These are phyloP conservation scores for Coffea canephora DNA, from an alignment of 257 asterid species.

Conservation along the genomic window DNA sequence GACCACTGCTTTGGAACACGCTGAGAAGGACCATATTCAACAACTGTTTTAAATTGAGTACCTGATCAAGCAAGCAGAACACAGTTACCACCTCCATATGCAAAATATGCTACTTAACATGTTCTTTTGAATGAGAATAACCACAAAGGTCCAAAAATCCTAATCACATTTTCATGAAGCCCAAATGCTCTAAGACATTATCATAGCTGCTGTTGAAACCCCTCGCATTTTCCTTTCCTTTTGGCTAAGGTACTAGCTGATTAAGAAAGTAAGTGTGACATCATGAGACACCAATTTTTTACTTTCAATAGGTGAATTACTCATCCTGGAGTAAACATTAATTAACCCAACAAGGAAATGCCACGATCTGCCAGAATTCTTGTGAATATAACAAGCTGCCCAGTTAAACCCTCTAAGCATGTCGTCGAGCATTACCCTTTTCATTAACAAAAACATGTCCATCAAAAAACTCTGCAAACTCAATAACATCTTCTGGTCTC, in stretches of 20 bases:
- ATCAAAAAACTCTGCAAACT: slow-evolving; percentile 85
- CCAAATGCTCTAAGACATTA: background rate
- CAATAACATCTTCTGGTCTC: slow-evolving; percentile 79
- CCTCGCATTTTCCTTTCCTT: background rate
- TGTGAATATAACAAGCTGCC: slow-evolving; percentile 12
- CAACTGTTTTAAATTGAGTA: slow-evolving; percentile 77
- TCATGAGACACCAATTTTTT: background rate
- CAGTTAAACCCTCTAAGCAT: slow-evolving; percentile 6
- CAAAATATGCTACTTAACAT: background rate
- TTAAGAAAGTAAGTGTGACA: background rate
- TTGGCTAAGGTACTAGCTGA: background rate
- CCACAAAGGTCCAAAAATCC: background rate
- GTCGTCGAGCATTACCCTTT: slow-evolving; percentile 56
- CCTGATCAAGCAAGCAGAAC: slow-evolving; percentile 45
- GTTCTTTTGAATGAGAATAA: background rate
- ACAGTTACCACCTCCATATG: background rate
- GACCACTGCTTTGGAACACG: slow-evolving; percentile 84
- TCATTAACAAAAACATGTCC: slow-evolving; percentile 95
- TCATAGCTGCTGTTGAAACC: background rate
- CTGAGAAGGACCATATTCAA: slow-evolving; percentile 98
- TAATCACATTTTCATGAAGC: background rate
- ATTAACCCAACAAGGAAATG: background rate
- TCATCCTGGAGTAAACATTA: background rate
- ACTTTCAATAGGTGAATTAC: background rate
- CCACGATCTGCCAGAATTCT: background rate